Evolutionary conservation across 352 stramenopile species (phyloP), one percentile per base, ranked within the genome.

Genomic region (Thalassiosira sp.): DNA sequence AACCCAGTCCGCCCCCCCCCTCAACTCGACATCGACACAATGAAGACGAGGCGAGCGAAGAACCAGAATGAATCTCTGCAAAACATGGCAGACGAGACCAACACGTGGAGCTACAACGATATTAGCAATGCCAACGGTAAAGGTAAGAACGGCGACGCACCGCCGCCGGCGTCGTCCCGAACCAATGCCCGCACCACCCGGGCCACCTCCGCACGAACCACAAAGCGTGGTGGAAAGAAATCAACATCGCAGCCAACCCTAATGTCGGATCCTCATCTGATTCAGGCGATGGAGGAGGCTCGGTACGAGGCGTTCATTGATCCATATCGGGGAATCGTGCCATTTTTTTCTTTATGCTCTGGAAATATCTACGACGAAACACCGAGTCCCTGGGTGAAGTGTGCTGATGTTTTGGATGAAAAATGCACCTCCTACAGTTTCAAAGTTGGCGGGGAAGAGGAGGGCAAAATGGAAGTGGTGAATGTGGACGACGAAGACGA

Each of bases 231-330:
- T 5, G 25, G 10, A 27, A 22, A 51, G 2, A 11, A 13, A 5
- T 11, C 43, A 25, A 3, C 13, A 25, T 16, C 13, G 25, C 16
- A 22, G 3, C 43, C 43, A 25, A 51, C 8, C 15, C 57, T 51
- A 22, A 15, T 53, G 3, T 60, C 49, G 0, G 60, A 78, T 63
- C 52, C 59, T 20, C 60, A 45, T 46, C 6, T 78, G 0, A 11
- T 24, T 3, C 22, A 56, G 11, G 49, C 48, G 3, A 48, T 76
- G 25, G 61, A 76, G 57, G 28, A 66, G 49, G 51, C 76, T 5
- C 5, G 54, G 6, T 85, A 85, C 28, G 76, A 85, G 48, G 61
- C 65, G 5, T 67, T 43, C 24, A 42, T 66, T 0, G 76, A 85
- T 73, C 76, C 76, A 11, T 85, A 75, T 42, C 49, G 76, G 5